phyloP scores from a whole-genome alignment of 164 flowering plant species.

The grape (Vitis vinifera) region ASM3070453v1 NC_081811.1:19940501-19941000 shows the following conservation, averaged over 20 bases:
- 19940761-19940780: neutral
- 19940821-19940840: no score
- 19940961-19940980: neutral
- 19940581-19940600: no score
- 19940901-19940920: neutral
- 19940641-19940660: neutral
- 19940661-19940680: neutral
- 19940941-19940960: neutral
- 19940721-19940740: neutral
- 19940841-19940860: no score
- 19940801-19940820: neutral
- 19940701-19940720: neutral
- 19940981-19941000: conserved; percentile 1
- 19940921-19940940: neutral
- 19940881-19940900: neutral
- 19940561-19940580: no score
- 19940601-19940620: neutral
- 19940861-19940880: no score
- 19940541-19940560: no score
- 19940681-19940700: neutral
- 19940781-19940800: neutral
- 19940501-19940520: no score
- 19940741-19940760: neutral
- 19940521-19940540: neutral
- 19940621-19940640: neutral